Percentiles rank a stretch among this genome's conserved stretches.
Conservation (phyloP, 2,329 filamentous ascomycete species). For the Penicillium sp. region DNA sequence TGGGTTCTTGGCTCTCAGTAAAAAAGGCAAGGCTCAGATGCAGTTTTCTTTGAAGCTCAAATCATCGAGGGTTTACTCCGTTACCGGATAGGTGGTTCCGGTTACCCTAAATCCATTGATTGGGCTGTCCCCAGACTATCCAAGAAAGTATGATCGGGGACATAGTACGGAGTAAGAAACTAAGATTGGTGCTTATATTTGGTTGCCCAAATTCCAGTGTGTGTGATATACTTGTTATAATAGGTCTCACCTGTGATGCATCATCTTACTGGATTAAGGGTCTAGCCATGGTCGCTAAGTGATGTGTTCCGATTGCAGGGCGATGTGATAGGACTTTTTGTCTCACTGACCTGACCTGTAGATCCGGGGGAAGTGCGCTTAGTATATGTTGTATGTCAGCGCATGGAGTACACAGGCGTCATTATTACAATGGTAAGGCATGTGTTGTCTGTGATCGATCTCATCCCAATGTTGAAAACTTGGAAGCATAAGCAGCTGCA, state of each 20-base stretch:
- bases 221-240: conserved; percentile 6
- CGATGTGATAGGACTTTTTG: conserved; percentile 21
- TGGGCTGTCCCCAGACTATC: conserved; percentile 2
- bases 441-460: conserved; percentile 14
- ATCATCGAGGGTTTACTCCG: conserved; percentile 6
- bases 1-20: background rate
- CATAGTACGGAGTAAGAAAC: background rate
- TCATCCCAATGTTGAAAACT: conserved; percentile 7
- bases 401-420: conserved; percentile 2
- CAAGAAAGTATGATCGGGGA: background rate
- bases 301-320: conserved; percentile 26
- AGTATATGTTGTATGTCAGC: conserved; percentile 4
- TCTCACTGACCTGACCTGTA: conserved; percentile 15
- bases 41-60: conserved; percentile 9
- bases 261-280: conserved; percentile 21
- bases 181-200: background rate
- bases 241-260: conserved; percentile 13
- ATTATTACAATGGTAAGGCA: background rate
- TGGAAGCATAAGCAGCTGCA: conserved; percentile 1
- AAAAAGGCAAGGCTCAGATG: conserved; percentile 15
- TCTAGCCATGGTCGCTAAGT: conserved; percentile 24
- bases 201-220: conserved; percentile 4
- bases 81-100: conserved; percentile 5
- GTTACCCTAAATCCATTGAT: conserved; percentile 10
- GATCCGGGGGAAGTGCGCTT: conserved; percentile 16